phyloP scores from a whole-genome alignment of 768 basidiomycete species.

The Suillus variegatus region DNA sequence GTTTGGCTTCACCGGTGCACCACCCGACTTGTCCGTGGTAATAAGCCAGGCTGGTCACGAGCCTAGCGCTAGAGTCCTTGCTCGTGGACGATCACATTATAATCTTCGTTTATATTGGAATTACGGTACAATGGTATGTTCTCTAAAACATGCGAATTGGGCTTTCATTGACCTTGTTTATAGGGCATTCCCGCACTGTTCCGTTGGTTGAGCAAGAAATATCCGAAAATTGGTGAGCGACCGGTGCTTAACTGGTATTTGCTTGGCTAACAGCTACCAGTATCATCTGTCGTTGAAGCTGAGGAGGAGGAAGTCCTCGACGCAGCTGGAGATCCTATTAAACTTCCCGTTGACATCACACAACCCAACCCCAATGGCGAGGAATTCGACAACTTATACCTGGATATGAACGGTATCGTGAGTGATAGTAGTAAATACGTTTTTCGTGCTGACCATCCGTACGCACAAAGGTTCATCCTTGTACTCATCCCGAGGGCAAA shows the following conservation, averaged over 20 bases:
- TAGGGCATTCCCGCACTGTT: slow-evolving; percentile 98
- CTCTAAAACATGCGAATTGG: not conserved
- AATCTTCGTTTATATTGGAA: not conserved
- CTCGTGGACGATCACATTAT: not conserved
- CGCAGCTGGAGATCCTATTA: slow-evolving; percentile 64
- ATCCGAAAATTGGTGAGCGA: slow-evolving; percentile 89
- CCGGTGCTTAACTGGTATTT: not conserved
- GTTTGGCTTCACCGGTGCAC: too few relatives aligned
- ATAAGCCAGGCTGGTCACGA: too few relatives aligned
- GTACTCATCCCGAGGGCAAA: slow-evolving; percentile 98
- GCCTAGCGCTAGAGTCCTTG: not conserved
- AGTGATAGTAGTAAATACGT: slow-evolving; percentile 23
- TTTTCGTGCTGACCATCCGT: slow-evolving; percentile 8
- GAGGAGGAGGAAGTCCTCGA: slow-evolving; percentile 71
- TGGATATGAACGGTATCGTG: slow-evolving; percentile 99
- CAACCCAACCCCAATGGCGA: slow-evolving; percentile 90
- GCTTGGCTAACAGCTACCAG: slow-evolving; percentile 38
- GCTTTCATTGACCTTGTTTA: slow-evolving; percentile 4
- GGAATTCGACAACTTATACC: slow-evolving; percentile 95
- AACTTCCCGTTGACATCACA: slow-evolving; percentile 78
- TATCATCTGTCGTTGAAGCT: slow-evolving; percentile 81
- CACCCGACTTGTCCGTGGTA: too few relatives aligned
- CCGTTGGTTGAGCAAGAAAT: slow-evolving; percentile 98
- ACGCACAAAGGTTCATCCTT: slow-evolving; percentile 81
- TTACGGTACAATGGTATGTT: not conserved